Evolutionary conservation across 495 filamentous ascomycete genomes (phyloP).

Genomic region (Recurvomyces mirabilis): DNA sequence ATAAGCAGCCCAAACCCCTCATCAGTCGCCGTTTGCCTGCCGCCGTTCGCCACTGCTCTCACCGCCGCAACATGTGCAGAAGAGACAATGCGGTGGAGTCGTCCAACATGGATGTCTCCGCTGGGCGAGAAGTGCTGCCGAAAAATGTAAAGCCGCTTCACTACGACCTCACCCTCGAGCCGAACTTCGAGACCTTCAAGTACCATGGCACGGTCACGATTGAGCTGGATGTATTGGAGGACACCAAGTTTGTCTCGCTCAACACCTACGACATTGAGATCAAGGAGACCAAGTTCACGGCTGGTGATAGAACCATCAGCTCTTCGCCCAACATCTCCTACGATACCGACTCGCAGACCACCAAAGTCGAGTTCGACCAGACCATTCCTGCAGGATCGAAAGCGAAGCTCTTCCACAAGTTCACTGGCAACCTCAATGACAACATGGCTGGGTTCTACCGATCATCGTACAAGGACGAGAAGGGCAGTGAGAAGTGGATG

Average conservation of each 20-base stretch:
- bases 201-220: constrained; percentile 60
- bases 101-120: constrained; percentile 36
- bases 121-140: constrained; percentile 53
- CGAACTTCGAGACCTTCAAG: constrained; percentile 56
- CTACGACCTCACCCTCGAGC: constrained; percentile 65
- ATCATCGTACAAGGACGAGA: constrained; percentile 57
- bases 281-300: constrained; percentile 56
- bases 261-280: constrained; percentile 82
- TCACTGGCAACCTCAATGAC: constrained; percentile 59
- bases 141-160: constrained; percentile 59
- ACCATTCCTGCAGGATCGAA: constrained; percentile 47
- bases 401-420: constrained; percentile 54
- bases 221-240: constrained; percentile 72
- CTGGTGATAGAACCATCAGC: constrained; percentile 42
- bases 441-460: constrained; percentile 78
- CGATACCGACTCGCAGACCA: constrained; percentile 52
- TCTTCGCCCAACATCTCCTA: constrained; percentile 46
- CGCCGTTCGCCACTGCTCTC: constrained; percentile 38
- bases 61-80: constrained; percentile 35
- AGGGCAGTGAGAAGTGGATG: constrained; percentile 52
- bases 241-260: constrained; percentile 74
- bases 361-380: constrained; percentile 52
- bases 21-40: too few relatives aligned
- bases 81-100: constrained; percentile 25
- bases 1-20: too few relatives aligned